Percentiles rank a stretch among this genome's conserved stretches.
Evolutionary conservation across 306 rosid genomes (phyloP).

Genomic region (Vicia sativa): DNA sequence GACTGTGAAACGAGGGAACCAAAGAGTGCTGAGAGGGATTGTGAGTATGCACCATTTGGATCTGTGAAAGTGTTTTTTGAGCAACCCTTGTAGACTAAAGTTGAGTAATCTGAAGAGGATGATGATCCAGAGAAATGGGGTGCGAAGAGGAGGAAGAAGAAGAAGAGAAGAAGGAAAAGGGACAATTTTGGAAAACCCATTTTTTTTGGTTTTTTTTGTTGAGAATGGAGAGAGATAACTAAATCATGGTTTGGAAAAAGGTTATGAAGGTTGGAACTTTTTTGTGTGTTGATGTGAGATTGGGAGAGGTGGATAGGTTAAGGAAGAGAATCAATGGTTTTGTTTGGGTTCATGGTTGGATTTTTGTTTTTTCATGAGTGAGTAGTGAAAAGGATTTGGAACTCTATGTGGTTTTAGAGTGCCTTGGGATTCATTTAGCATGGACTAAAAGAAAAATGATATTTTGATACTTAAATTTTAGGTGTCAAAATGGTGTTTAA

Average conservation of each 20-base stretch:
- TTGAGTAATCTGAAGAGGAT: constrained; percentile 66
- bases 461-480: too few relatives aligned
- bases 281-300: constrained; percentile 17
- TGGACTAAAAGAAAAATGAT: too few relatives aligned
- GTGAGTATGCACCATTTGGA: constrained; percentile 87
- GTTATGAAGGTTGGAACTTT: constrained; percentile 4
- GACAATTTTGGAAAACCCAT: constrained; percentile 62
- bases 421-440: not conserved
- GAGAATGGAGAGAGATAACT: constrained; percentile 41
- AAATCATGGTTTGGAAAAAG: constrained; percentile 52
- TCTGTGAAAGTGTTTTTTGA: constrained; percentile 80
- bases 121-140: constrained; percentile 51
- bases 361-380: not conserved
- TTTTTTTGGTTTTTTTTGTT: constrained; percentile 42
- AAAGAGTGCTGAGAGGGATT: constrained; percentile 76
- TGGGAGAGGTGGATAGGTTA: constrained; percentile 37
- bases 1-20: constrained; percentile 76
- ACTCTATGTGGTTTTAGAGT: not conserved
- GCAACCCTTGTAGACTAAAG: constrained; percentile 88
- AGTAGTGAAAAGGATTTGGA: not conserved
- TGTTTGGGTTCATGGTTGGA: constrained; percentile 21
- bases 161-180: constrained; percentile 44
- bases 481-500: too few relatives aligned
- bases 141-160: constrained; percentile 33
- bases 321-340: constrained; percentile 28